Percentiles rank a stretch among this genome's conserved stretches.
Evolutionary conservation across 495 filamentous ascomycete genomes (phyloP).

Genomic region (Xylona heveae): DNA sequence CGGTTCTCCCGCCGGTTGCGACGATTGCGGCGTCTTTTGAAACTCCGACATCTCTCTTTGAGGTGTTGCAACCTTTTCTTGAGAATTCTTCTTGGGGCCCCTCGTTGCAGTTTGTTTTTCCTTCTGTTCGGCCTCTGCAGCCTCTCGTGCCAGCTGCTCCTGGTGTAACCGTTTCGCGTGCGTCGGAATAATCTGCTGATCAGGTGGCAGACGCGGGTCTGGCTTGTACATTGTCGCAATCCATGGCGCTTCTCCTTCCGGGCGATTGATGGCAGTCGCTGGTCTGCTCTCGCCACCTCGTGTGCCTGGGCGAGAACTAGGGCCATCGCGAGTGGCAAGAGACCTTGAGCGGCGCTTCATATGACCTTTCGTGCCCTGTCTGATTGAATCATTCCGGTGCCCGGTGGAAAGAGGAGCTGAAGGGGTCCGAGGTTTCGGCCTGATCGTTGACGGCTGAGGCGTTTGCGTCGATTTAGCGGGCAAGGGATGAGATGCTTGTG

Average conservation of each 20-base stretch:
- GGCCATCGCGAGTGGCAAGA: conserved; percentile 13
- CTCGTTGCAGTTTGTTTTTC: background rate
- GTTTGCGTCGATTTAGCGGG: conserved; percentile 18
- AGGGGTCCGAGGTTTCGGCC: conserved; percentile 18
- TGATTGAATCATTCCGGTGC: conserved; percentile 14
- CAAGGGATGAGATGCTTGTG: conserved; percentile 11
- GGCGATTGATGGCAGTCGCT: conserved; percentile 42
- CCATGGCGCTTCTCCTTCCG: conserved; percentile 93
- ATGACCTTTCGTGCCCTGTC: conserved; percentile 16
- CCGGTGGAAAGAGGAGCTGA: conserved; percentile 16
- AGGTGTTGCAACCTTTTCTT: background rate
- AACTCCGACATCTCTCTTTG: background rate
- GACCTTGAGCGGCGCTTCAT: conserved; percentile 17
- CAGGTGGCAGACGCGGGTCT: conserved; percentile 80
- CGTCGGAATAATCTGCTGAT: conserved; percentile 87
- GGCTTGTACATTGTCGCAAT: conserved; percentile 87
- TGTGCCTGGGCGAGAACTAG: conserved; percentile 37
- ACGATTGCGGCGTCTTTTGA: conserved; percentile 4
- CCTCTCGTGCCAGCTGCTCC: conserved; percentile 79
- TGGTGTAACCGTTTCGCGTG: conserved; percentile 81
- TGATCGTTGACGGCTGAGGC: conserved; percentile 21
- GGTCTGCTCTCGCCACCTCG: conserved; percentile 35
- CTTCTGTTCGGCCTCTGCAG: background rate
- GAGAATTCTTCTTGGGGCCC: no score
- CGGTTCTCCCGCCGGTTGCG: background rate